phyloP scores from a whole-genome alignment of 1,139 yeast genomes.

The Taiozyma sp. region DNA sequence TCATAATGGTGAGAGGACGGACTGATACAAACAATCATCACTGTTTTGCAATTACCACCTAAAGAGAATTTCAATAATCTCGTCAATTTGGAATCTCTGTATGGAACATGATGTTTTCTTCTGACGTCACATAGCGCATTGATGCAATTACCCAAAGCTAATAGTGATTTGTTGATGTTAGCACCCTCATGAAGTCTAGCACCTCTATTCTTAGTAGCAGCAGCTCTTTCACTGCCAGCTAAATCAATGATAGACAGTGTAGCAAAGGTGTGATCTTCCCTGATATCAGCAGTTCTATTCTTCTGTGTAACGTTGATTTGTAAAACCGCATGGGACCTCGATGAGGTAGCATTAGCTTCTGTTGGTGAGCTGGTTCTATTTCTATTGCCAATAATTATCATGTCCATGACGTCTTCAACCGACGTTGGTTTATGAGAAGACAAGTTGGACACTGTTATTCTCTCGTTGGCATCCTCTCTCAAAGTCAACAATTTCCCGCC shows the following conservation, averaged over 20 bases:
- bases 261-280: slow-evolving; percentile 69
- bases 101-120: slow-evolving; percentile 74
- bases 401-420: slow-evolving; percentile 77
- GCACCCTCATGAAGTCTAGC: slow-evolving; percentile 84
- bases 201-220: slow-evolving; percentile 83
- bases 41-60: slow-evolving; percentile 95
- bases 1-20: slow-evolving; percentile 86
- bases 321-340: slow-evolving; percentile 89
- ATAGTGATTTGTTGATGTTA: slow-evolving; percentile 78
- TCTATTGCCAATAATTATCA: slow-evolving; percentile 65
- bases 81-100: slow-evolving; percentile 85
- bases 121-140: slow-evolving; percentile 82
- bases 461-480: slow-evolving; percentile 66
- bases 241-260: slow-evolving; percentile 83
- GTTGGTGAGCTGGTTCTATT: slow-evolving; percentile 86
- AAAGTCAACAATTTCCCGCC: slow-evolving; percentile 43
- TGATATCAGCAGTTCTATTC: slow-evolving; percentile 56
- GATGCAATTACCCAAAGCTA: slow-evolving; percentile 92
- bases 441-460: slow-evolving; percentile 72
- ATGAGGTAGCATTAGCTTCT: slow-evolving; percentile 84
- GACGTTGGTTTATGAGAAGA: slow-evolving; percentile 58
- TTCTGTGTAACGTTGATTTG: slow-evolving; percentile 71
- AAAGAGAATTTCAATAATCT: slow-evolving; percentile 80
- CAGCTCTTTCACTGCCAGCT: slow-evolving; percentile 95
- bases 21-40: slow-evolving; percentile 91